These are phyloP conservation scores for Exophiala lecanii-corni DNA, from an alignment of 2,329 filamentous ascomycete species.

Conservation along the genomic window DNA sequence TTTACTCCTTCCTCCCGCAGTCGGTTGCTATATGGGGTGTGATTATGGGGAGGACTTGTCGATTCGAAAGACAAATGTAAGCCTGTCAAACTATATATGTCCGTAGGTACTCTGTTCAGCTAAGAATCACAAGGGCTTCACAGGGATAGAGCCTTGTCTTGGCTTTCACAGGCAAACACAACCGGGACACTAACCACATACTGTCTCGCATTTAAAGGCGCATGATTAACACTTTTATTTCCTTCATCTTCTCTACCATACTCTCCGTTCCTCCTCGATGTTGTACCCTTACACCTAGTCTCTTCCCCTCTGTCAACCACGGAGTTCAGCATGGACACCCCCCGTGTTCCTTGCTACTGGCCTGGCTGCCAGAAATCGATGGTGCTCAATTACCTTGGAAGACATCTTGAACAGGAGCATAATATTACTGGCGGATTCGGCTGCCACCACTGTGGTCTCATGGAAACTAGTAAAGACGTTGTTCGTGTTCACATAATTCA, in stretches of 20 bases:
- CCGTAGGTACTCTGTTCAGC: too few relatives aligned
- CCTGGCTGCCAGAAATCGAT: conserved; percentile 1
- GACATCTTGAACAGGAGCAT: conserved; percentile 1
- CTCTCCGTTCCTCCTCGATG: not conserved
- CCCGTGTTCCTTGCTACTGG: conserved; percentile 2
- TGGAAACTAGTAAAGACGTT: not conserved
- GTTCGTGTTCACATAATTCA: not conserved
- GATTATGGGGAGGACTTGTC: too few relatives aligned
- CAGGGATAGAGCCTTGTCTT: not conserved
- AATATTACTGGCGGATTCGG: conserved; percentile 1
- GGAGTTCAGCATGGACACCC: not conserved
- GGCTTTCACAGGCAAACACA: not conserved
- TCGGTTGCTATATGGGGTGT: too few relatives aligned
- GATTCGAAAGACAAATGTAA: too few relatives aligned
- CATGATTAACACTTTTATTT: too few relatives aligned
- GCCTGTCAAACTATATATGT: too few relatives aligned
- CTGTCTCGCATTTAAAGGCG: too few relatives aligned
- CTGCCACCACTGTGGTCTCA: not conserved
- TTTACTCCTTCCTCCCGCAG: too few relatives aligned
- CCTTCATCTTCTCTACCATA: not conserved
- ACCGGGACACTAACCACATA: too few relatives aligned
- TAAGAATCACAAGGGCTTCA: too few relatives aligned
- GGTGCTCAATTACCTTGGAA: conserved; percentile 2
- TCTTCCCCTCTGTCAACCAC: not conserved
- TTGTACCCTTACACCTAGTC: not conserved